Conservation (phyloP, 1,284 basidiomycete species). For the Pseudozyma sp. region DNA sequence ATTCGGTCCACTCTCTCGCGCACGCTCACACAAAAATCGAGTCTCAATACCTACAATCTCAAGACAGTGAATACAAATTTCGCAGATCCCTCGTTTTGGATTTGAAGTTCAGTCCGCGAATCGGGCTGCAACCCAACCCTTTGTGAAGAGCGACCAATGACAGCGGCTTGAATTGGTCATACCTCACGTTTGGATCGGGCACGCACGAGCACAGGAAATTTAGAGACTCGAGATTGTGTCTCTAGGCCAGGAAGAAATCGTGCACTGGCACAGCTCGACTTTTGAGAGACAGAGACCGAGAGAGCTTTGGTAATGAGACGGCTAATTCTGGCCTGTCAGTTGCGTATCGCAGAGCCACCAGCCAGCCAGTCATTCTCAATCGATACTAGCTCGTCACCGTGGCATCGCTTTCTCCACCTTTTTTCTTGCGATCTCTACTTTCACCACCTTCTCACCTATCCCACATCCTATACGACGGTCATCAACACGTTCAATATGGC, state of each 20-base stretch:
- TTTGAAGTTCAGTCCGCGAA: slow-evolving; percentile 1
- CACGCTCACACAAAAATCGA: slow-evolving; percentile 10
- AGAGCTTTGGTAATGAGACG: slow-evolving; percentile 12
- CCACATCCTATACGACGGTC: not conserved
- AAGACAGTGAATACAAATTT: slow-evolving; percentile 1
- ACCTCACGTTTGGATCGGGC: not conserved
- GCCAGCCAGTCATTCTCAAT: not conserved
- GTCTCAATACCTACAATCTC: not conserved
- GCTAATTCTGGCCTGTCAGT: not conserved
- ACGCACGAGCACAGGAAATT: slow-evolving; percentile 9
- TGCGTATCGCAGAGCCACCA: no score
- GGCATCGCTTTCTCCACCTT: slow-evolving; percentile 5
- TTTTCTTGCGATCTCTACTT: not conserved
- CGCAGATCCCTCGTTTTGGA: not conserved
- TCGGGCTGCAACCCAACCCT: slow-evolving; percentile 2
- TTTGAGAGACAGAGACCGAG: not conserved
- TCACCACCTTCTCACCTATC: slow-evolving; percentile 2
- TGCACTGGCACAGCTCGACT: not conserved
- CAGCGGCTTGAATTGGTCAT: slow-evolving; percentile 49
- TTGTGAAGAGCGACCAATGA: slow-evolving; percentile 35
- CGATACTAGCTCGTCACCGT: slow-evolving; percentile 2
- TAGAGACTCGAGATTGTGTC: slow-evolving; percentile 4
- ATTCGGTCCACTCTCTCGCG: slow-evolving; percentile 4
- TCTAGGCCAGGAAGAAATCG: slow-evolving; percentile 7
- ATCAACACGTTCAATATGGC: slow-evolving; percentile 29